These are phyloP conservation scores for Microglena sp. DNA, from an alignment of 139 green algal genomes.

Conservation along the genomic window DNA sequence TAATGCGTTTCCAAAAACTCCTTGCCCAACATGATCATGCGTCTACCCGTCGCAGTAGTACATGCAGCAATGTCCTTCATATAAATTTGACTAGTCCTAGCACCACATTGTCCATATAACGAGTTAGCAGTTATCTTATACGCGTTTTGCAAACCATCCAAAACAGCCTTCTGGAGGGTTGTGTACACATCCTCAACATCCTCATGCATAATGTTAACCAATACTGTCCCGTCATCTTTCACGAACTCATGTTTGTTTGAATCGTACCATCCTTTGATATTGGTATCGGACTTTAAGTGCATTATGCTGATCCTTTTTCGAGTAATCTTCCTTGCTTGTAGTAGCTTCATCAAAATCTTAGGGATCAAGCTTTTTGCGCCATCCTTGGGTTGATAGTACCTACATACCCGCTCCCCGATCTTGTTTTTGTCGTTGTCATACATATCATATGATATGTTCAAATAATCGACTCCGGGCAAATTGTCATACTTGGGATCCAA, in stretches of 20 bases:
- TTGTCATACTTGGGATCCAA: constrained; percentile 8
- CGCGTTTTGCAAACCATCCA: constrained; percentile 20
- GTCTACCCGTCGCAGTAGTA: constrained; percentile 13
- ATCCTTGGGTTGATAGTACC: not conserved
- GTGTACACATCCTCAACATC: not conserved
- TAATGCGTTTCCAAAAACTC: constrained; percentile 4
- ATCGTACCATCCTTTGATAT: too few relatives aligned
- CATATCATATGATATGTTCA: constrained; percentile 6
- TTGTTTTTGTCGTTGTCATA: not conserved
- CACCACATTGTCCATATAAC: constrained; percentile 13
- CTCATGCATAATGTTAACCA: too few relatives aligned
- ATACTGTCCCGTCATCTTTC: too few relatives aligned
- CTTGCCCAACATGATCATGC: constrained; percentile 17
- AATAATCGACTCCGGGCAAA: constrained; percentile 14
- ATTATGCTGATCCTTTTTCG: not conserved
- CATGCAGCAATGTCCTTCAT: constrained; percentile 18
- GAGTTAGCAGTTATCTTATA: constrained; percentile 24
- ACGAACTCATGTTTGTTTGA: too few relatives aligned
- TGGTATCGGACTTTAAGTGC: too few relatives aligned
- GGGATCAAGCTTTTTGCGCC: constrained; percentile 16
- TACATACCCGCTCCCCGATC: not conserved
- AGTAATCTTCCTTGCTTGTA: constrained; percentile 6
- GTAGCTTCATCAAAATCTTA: constrained; percentile 4
- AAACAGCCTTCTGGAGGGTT: constrained; percentile 11
- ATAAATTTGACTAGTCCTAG: constrained; percentile 10